These are phyloP conservation scores for Microbotryomycetes sp. DNA, from an alignment of 1,284 basidiomycete species.

Conservation along the genomic window DNA sequence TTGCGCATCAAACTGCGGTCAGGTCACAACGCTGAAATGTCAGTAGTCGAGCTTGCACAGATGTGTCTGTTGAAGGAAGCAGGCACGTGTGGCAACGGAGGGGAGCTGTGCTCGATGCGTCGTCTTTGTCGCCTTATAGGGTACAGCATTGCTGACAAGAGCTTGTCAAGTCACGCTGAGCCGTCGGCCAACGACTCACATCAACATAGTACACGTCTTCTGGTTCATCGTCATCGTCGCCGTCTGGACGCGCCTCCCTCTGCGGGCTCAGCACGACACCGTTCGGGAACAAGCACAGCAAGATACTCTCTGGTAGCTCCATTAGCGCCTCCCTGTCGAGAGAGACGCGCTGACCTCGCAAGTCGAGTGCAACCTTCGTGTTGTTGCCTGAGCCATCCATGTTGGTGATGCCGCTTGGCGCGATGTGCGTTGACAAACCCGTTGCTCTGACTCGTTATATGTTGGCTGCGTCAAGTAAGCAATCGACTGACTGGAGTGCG, in stretches of 20 bases:
- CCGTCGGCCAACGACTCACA: conserved; percentile 64
- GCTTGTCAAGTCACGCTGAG: no score
- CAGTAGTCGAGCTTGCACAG: no score
- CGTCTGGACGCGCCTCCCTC: conserved; percentile 51
- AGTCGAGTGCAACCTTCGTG: conserved; percentile 65
- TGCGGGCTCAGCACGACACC: conserved; percentile 89
- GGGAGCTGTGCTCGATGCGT: no score
- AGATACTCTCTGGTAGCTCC: conserved; percentile 94
- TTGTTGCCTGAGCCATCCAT: not conserved
- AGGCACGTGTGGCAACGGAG: no score
- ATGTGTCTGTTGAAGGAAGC: no score
- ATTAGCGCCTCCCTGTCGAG: conserved; percentile 97
- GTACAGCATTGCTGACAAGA: no score
- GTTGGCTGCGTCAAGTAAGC: not conserved
- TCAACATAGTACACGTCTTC: conserved; percentile 94
- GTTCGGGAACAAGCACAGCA: conserved; percentile 95
- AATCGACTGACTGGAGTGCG: not conserved
- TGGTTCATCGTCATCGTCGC: conserved; percentile 60
- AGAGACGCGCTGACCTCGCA: conserved; percentile 83
- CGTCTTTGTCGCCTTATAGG: no score
- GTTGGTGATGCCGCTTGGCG: not conserved
- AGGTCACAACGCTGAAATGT: no score
- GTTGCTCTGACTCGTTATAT: not conserved
- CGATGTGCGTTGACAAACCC: not conserved
- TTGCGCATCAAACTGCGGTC: conserved; percentile 81